phyloP scores from a whole-genome alignment of 208 protist species.

The Crithidia sp. region DNA sequence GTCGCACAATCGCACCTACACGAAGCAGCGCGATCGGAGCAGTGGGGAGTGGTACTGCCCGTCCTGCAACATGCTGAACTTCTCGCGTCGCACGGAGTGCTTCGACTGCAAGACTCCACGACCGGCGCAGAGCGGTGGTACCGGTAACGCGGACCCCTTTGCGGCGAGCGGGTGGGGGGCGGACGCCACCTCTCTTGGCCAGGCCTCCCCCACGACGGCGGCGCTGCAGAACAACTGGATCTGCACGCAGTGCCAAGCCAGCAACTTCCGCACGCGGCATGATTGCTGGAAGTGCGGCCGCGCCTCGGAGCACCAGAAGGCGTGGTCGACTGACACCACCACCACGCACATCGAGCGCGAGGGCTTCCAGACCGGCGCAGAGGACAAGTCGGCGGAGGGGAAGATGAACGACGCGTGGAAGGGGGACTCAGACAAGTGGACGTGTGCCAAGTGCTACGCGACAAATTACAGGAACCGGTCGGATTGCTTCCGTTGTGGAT shows the following conservation, averaged over 20 bases:
- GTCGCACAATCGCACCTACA: background rate
- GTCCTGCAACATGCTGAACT: constrained; percentile 77
- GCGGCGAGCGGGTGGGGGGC: constrained; percentile 8
- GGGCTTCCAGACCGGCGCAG: constrained; percentile 66
- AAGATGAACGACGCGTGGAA: constrained; percentile 52
- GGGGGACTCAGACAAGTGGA: constrained; percentile 61
- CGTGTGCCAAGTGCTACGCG: constrained; percentile 87
- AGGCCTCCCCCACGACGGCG: constrained; percentile 1
- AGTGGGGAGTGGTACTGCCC: constrained; percentile 77
- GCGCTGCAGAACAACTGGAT: constrained; percentile 82
- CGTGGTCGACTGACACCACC: constrained; percentile 23
- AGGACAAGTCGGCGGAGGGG: constrained; percentile 40
- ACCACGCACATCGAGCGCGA: constrained; percentile 70
- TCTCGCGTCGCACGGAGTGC: constrained; percentile 67
- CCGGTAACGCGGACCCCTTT: constrained; percentile 1
- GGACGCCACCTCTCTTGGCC: background rate
- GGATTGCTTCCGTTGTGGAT: constrained; percentile 85
- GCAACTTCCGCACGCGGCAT: constrained; percentile 86
- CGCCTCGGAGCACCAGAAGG: constrained; percentile 34
- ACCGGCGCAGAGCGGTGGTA: background rate
- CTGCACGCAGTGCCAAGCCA: constrained; percentile 72
- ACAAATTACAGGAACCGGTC: constrained; percentile 66
- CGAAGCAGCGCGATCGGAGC: constrained; percentile 6
- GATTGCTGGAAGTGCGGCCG: constrained; percentile 85
- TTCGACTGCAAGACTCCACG: constrained; percentile 66